Base-by-base conservation (phyloP, 2,329 filamentous ascomycete species). In the Zelopaecilomyces penicillatus region DNA sequence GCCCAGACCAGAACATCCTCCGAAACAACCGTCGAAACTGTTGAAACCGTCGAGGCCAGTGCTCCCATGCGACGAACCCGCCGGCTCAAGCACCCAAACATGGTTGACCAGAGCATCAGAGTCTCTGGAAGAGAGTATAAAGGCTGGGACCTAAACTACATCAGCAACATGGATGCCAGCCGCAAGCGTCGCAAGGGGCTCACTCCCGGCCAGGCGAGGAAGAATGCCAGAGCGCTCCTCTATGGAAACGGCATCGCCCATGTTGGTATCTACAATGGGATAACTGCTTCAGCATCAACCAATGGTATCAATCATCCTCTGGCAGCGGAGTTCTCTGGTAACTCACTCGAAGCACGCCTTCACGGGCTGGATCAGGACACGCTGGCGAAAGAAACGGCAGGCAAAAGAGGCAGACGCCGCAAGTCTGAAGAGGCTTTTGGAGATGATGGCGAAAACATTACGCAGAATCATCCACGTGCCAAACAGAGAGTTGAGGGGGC, bases 101-200 rank as follows among this genome's bases (percentile, higher is more conserved):
- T 66, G 55, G 9, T 65, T 5, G 66, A 69, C 39, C 12, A 50
- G 8, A 46, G 41, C 46, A 64, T 64, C 11, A 58, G 61, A 12
- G 29, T 76, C 7, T 54, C 65, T 7, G 54, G 62, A 45, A 53
- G 50, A 9, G 60, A 65, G 42, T 56, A 73, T 39, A 64, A 61
- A 44, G 44, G 50, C 5, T 76, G 72, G 73, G 56, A 61, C 42
- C 44, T 51, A 1, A 54, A 70, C 35, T 77, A 78, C 45, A 47
- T 68, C 6, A 50, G 59, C 8, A 83, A 81, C 51, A 89, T 87
- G 77, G 53, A 62, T 29, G 59, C 52, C 12, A 51, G 50, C 34
- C 57, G 49, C 44, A 63, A 62, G 42, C 48, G 45, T 43, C 55
- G 37, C 4, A 50, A 53, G 30, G 46, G 45, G 6, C 54, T 57